Evolutionary conservation across 768 basidiomycete genomes (phyloP), one percentile per base, ranked within the genome.

Genomic region (Clathrus columnatus): DNA sequence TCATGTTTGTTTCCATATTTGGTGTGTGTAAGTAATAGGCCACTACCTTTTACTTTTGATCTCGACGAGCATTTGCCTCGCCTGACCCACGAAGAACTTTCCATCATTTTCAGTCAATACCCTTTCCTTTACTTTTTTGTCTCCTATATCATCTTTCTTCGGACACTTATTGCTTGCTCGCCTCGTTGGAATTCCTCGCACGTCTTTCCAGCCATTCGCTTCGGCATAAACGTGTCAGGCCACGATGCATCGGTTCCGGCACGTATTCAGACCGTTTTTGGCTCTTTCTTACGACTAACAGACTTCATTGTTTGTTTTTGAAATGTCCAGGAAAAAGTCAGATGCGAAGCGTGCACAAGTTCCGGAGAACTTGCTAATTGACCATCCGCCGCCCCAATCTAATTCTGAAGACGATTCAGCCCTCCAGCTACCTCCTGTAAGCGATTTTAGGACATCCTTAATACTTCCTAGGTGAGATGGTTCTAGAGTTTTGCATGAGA

Each of bases 401-500:
- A 60, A 53, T 24, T 58, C 62, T 61, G 46, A 62, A 43, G 70
- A 69, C 57, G 73, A 72, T 45, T 60, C 66, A 48, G 71, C 82
- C 2, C 80, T 78, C 48, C 74, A 78, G 60, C 75, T 91, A 17
- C 84, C 86, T 51, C 78, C 84, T 7, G 71, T 75, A 44, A 81
- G 78, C 72, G 82, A 89, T 69, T 92, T 92, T 73, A 85, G 90
- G 63, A 89, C 90, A 27, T 90, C 88, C 57, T 78, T 85, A 65
- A 90, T 92, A 63, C 71, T 92, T 48, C 87, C 87, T 67, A 87
- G 85, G 90, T 92, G 70, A 73, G 86, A 74, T 42, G 59, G 36
- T 11, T 48, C 47, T 42, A 14, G 51, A 26, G 61, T 57, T 57
- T 29, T 8, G 49, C 21, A 55, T n/a, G 17, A 32, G n/a, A 42